Evolutionary conservation across 495 filamentous ascomycete species (phyloP).

Genomic region (Xylaria acuta): DNA sequence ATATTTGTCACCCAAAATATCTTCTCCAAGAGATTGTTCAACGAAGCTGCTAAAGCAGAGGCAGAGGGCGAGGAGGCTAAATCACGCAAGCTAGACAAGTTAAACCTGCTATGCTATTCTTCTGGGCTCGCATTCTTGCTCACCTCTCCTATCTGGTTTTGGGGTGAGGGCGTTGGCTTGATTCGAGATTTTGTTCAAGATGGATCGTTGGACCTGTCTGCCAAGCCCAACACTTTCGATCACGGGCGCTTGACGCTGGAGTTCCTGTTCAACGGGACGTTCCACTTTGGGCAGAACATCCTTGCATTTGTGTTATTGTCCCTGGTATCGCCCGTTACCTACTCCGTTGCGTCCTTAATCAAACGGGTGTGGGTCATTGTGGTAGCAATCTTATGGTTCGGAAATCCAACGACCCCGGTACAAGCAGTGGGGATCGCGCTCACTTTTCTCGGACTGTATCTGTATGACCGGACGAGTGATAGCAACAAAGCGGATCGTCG

Average conservation of each 20-base stretch:
- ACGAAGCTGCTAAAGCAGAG: conserved; percentile 84
- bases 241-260: conserved; percentile 80
- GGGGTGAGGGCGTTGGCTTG: conserved; percentile 81
- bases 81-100: conserved; percentile 85
- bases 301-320: conserved; percentile 90
- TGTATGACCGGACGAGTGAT: conserved; percentile 93
- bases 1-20: conserved; percentile 99
- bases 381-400: conserved; percentile 95
- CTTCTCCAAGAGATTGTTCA: conserved; percentile 98
- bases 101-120: conserved; percentile 96
- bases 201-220: conserved; percentile 63
- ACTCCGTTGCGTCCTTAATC: conserved; percentile 92
- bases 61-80: conserved; percentile 64
- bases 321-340: conserved; percentile 93
- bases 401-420: conserved; percentile 78
- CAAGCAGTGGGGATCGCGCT: conserved; percentile 86
- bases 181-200: conserved; percentile 75
- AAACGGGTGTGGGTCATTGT: conserved; percentile 98
- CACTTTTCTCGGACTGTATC: conserved; percentile 91
- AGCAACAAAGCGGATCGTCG: conserved; percentile 82
- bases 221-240: conserved; percentile 72
- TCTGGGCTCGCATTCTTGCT: conserved; percentile 88
- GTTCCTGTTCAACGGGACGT: conserved; percentile 95
- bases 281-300: conserved; percentile 96
- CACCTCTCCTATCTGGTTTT: conserved; percentile 93